A percentile compares a stretch with the other conserved stretches of the same genome.
phyloP scores from a whole-genome alignment of 164 flowering plant genomes.

The Kingdonia uniflora region DNA sequence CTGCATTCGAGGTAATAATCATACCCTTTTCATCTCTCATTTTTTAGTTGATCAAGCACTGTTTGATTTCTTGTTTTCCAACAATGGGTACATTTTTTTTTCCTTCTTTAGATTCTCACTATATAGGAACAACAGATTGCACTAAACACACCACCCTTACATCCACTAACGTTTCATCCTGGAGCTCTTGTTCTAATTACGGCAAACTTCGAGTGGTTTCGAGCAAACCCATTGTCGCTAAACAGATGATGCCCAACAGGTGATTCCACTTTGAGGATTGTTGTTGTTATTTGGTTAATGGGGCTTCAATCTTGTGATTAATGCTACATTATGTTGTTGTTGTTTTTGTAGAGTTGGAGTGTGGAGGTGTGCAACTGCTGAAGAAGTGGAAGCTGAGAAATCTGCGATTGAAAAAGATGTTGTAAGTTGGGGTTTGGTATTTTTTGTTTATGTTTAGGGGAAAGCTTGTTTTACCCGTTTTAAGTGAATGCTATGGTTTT shows the following conservation, averaged over 20 bases:
- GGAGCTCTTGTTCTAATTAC: constrained; percentile 45
- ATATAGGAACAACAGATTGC: too few species aligned
- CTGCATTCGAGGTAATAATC: constrained; percentile 24
- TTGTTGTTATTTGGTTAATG: not conserved
- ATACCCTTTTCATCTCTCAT: not conserved
- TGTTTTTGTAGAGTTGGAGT: constrained; percentile 38
- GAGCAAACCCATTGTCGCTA: constrained; percentile 14
- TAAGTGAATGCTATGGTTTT: not conserved
- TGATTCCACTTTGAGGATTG: too few species aligned
- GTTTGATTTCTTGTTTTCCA: too few species aligned
- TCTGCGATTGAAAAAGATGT: constrained; percentile 62
- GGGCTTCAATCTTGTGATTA: not conserved
- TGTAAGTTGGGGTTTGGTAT: constrained; percentile 36
- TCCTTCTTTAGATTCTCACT: too few species aligned
- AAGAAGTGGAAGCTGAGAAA: constrained; percentile 86
- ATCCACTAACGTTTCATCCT: constrained; percentile 14
- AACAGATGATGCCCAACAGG: constrained; percentile 24
- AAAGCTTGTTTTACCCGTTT: not conserved
- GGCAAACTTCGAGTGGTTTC: constrained; percentile 23
- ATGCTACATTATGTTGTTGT: not conserved
- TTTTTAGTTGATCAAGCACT: too few species aligned
- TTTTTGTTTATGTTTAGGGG: not conserved
- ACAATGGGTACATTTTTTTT: too few species aligned
- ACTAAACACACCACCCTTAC: too few species aligned
- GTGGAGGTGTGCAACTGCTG: constrained; percentile 71